Base-by-base conservation (phyloP, 306 rosid species). In the Ormosia emarginata region DNA sequence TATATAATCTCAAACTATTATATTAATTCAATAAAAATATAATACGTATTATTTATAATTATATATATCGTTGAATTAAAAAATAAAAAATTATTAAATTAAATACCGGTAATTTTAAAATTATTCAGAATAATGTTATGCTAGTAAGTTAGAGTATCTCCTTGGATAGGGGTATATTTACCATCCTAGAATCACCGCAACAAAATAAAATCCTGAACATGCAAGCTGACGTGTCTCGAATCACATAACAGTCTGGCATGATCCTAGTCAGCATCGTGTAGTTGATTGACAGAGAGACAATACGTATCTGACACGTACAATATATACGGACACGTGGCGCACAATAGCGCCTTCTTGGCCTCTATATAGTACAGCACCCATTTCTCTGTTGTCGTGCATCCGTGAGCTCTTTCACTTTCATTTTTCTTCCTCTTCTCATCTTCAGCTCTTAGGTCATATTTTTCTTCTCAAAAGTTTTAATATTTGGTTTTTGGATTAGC, bases 251-350 rank as follows among this genome's bases (percentile, higher is more conserved):
- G 6, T 9, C 2, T 13, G 2, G 1, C 2, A 73, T 0, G 8
- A 59, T 86, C 85, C 83, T 71, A 81, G 66, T 79, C 87, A 86
- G 85, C 87, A 65, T 36, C 68, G 69, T 62, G 86, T 71, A 33
- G 24, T 5, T 13, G 70, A 79, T 61, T 71, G 80, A 65, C 52
- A 62, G 68, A 64, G 10, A 37, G 78, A 72, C n/a, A n/a, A 79
- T 79, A 79, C 85, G 68, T 49, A 84, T 59, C 78, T 73, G 71
- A 74, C 87, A 80, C 75, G 79, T 76, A 47, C 10, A 50, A 11
- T 13, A 7, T 11, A 9, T 13, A 30, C 3, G 30, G 76, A 77
- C 72, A 84, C 81, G 81, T 83, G 90, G 83, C 83, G 13, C 2
- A 3, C 9, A 2, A 0, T 2, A 6, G 14, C 1, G 6, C 18